These are phyloP conservation scores for Trifolium subterraneum DNA, from an alignment of 306 rosid genomes.

Conservation along the genomic window DNA sequence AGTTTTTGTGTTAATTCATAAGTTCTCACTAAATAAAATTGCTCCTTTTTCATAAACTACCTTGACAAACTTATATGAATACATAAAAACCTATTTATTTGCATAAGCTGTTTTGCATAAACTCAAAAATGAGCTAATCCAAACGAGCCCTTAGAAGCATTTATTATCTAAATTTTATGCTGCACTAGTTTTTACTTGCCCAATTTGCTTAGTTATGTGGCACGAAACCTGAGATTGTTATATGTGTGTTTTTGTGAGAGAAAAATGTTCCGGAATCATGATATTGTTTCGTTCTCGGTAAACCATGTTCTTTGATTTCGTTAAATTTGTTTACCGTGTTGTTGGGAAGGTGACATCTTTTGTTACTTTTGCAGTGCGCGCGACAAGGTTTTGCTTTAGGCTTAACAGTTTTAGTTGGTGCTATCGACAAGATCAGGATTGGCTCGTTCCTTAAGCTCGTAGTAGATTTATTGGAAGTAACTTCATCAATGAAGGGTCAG, in stretches of 20 bases:
- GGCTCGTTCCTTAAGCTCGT: slow-evolving; percentile 84
- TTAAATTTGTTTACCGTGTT: slow-evolving; percentile 13
- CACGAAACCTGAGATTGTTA: neutral
- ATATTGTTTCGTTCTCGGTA: neutral
- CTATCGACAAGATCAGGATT: slow-evolving; percentile 56
- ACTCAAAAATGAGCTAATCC: too few relatives aligned
- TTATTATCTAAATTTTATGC: too few relatives aligned
- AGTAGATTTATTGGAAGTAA: slow-evolving; percentile 74
- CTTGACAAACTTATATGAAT: too few relatives aligned
- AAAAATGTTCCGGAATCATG: slow-evolving; percentile 1
- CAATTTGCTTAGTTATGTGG: neutral
- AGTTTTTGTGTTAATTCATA: neutral
- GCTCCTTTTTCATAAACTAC: too few relatives aligned
- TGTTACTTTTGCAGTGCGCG: slow-evolving; percentile 78
- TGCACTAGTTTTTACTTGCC: neutral
- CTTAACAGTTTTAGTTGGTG: slow-evolving; percentile 57
- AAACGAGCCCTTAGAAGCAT: too few relatives aligned
- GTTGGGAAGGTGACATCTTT: slow-evolving; percentile 7
- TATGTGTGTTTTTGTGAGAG: neutral
- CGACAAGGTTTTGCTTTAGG: slow-evolving; percentile 95
- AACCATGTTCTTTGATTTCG: slow-evolving; percentile 2
- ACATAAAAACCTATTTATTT: too few relatives aligned
- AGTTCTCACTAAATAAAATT: too few relatives aligned
- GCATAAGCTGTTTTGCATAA: too few relatives aligned
- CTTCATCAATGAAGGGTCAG: slow-evolving; percentile 98